Percentiles rank a stretch among this genome's conserved stretches.
Evolutionary conservation across 345 rosid genomes (phyloP).

Genomic region (Boechera divaricarpa): DNA sequence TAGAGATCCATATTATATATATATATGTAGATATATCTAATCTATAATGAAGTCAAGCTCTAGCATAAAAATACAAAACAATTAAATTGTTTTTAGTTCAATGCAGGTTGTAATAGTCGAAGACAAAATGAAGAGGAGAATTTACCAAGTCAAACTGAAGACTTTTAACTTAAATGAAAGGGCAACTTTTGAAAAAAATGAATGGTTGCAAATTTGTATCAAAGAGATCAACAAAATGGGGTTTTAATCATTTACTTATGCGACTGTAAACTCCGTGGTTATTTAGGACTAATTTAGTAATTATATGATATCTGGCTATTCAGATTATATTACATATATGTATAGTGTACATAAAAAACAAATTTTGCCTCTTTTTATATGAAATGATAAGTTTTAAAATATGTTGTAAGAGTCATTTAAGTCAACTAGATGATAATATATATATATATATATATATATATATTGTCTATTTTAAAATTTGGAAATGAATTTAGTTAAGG

Average conservation of each 20-base stretch:
- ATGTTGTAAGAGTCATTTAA: slow-evolving; percentile 1
- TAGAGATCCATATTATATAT: slow-evolving; percentile 30
- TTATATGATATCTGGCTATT: slow-evolving; percentile 27
- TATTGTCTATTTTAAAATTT: neutral
- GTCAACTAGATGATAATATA: neutral
- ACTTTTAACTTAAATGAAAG: slow-evolving; percentile 37
- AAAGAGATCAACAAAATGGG: slow-evolving; percentile 16
- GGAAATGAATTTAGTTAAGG: neutral
- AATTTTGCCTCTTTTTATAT: neutral
- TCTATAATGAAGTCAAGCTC: slow-evolving; percentile 35
- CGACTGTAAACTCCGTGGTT: slow-evolving; percentile 30
- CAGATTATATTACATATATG: neutral
- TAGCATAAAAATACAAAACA: neutral
- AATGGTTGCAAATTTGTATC: slow-evolving; percentile 1
- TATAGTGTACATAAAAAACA: slow-evolving; percentile 4
- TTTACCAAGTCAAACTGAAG: slow-evolving; percentile 41
- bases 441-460: neutral
- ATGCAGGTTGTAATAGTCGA: slow-evolving; percentile 30
- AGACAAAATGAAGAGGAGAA: slow-evolving; percentile 13
- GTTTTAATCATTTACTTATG: slow-evolving; percentile 6
- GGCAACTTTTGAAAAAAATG: slow-evolving; percentile 21
- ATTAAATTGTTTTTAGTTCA: neutral
- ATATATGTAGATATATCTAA: neutral
- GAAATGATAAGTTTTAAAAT: neutral
- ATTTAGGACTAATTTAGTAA: slow-evolving; percentile 17